A percentile compares a stretch with the other conserved stretches of the same genome.
Conservation (phyloP, 768 basidiomycete species). For the Cystobasidium tubakii region DNA sequence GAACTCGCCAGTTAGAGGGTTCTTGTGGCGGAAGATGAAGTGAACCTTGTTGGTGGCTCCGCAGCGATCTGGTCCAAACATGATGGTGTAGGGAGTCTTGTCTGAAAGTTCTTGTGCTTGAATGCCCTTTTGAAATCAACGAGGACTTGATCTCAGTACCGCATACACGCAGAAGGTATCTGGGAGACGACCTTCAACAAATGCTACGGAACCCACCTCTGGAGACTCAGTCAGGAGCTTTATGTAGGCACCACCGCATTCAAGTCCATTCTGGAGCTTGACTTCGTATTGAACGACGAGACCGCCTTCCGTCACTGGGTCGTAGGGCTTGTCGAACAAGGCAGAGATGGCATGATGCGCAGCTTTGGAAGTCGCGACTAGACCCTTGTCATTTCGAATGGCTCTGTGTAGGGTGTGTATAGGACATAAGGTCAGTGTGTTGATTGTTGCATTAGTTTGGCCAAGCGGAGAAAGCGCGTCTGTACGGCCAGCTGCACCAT, state of each 20-base stretch:
- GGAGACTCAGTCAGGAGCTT: constrained; percentile 66
- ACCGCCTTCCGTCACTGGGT: constrained; percentile 69
- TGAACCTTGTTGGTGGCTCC: constrained; percentile 65
- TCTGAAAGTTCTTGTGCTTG: constrained; percentile 91
- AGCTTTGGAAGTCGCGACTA: constrained; percentile 78
- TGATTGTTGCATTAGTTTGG: too few relatives aligned
- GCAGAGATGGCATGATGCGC: constrained; percentile 98
- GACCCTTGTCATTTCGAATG: constrained; percentile 45
- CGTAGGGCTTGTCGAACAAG: constrained; percentile 68
- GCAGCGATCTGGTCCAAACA: constrained; percentile 44
- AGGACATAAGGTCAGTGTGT: neutral
- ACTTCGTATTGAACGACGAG: constrained; percentile 97
- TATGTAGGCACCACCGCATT: constrained; percentile 98
- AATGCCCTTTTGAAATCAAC: too few relatives aligned
- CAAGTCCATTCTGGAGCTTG: constrained; percentile 95
- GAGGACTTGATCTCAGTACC: too few relatives aligned
- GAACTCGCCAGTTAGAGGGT: constrained; percentile 79
- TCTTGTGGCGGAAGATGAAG: constrained; percentile 98
- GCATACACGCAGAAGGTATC: too few relatives aligned
- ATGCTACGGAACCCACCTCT: constrained; percentile 43
- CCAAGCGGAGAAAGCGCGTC: too few relatives aligned
- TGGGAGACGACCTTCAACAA: neutral
- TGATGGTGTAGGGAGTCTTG: constrained; percentile 61
- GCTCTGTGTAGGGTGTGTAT: constrained; percentile 39
- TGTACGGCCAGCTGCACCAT: too few relatives aligned